Evolutionary conservation across 176 grass and related monocot species (phyloP).

Genomic region (Ampelocalamus luodianensis): DNA sequence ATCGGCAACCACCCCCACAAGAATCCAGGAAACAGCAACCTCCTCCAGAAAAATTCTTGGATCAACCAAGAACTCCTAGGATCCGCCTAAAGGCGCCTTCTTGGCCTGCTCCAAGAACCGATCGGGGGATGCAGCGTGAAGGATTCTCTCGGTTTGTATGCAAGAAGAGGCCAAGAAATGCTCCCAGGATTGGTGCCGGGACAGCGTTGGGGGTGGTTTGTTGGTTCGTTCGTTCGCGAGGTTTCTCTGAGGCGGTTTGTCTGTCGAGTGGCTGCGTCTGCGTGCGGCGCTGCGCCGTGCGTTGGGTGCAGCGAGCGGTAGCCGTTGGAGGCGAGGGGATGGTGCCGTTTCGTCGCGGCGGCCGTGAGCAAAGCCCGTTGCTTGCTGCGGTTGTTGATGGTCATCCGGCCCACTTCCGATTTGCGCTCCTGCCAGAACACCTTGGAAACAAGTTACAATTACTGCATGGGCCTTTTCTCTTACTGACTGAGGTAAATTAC

Average conservation of each 20-base stretch:
- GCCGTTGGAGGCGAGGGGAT: constrained; percentile 39
- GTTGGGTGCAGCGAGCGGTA: constrained; percentile 31
- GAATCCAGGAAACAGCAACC: background rate
- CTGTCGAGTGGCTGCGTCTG: background rate
- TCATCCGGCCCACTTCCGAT: background rate
- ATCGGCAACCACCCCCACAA: background rate
- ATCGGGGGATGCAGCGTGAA: background rate
- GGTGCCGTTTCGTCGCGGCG: background rate
- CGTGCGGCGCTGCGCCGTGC: background rate
- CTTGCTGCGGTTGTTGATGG: background rate
- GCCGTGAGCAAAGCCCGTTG: background rate
- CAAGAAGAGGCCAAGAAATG: background rate
- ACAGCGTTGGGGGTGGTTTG: background rate
- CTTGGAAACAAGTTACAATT: too few species aligned
- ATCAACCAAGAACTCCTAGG: background rate
- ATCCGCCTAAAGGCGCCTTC: background rate
- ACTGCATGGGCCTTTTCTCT: too few species aligned
- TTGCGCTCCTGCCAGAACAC: background rate
- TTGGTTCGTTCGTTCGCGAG: background rate
- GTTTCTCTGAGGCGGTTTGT: background rate
- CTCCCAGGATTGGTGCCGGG: background rate
- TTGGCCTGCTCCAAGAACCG: background rate
- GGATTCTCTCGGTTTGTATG: background rate
- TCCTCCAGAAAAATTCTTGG: background rate
- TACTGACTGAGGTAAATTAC: too few species aligned